Evolutionary conservation across 768 basidiomycete genomes (phyloP).

Genomic region (Boletus reticulatus): DNA sequence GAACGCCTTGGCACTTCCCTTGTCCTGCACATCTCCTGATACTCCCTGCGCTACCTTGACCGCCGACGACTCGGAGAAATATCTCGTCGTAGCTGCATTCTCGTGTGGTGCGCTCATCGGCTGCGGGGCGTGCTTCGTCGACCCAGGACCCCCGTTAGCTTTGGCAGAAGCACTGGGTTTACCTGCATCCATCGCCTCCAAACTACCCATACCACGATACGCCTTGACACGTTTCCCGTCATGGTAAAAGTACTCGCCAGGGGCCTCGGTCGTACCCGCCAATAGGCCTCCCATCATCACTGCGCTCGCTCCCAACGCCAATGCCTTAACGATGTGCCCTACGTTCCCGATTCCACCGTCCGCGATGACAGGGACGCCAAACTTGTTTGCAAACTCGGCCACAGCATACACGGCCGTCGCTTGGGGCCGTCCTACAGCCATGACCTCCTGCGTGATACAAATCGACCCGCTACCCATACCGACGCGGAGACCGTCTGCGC

Average conservation of each 20-base stretch:
- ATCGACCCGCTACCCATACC: slow-evolving; percentile 99
- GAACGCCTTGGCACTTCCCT: slow-evolving; percentile 92
- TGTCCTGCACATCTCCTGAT: slow-evolving; percentile 95
- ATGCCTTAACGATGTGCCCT: slow-evolving; percentile 96
- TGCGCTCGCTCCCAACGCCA: slow-evolving; percentile 89
- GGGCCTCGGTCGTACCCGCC: slow-evolving; percentile 95
- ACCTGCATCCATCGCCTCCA: slow-evolving; percentile 90
- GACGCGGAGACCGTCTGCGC: slow-evolving; percentile 92
- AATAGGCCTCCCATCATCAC: slow-evolving; percentile 99
- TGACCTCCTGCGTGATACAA: slow-evolving; percentile 99
- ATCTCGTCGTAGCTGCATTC: slow-evolving; percentile 94
- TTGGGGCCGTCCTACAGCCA: slow-evolving; percentile 98
- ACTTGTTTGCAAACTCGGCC: slow-evolving; percentile 87
- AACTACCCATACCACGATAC: slow-evolving; percentile 97
- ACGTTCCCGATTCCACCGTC: slow-evolving; percentile 96
- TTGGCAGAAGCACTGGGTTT: slow-evolving; percentile 36
- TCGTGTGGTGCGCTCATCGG: slow-evolving; percentile 55
- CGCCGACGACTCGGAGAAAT: slow-evolving; percentile 51
- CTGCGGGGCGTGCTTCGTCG: slow-evolving; percentile 47
- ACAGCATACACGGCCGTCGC: slow-evolving; percentile 98
- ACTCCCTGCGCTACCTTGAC: slow-evolving; percentile 98
- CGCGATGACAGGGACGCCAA: slow-evolving; percentile 95
- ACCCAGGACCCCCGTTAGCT: slow-evolving; percentile 26
- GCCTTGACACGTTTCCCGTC: slow-evolving; percentile 99
- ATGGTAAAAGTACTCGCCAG: slow-evolving; percentile 99